These are phyloP conservation scores for Boletus sensibilis DNA, from an alignment of 768 basidiomycete species.

Conservation along the genomic window DNA sequence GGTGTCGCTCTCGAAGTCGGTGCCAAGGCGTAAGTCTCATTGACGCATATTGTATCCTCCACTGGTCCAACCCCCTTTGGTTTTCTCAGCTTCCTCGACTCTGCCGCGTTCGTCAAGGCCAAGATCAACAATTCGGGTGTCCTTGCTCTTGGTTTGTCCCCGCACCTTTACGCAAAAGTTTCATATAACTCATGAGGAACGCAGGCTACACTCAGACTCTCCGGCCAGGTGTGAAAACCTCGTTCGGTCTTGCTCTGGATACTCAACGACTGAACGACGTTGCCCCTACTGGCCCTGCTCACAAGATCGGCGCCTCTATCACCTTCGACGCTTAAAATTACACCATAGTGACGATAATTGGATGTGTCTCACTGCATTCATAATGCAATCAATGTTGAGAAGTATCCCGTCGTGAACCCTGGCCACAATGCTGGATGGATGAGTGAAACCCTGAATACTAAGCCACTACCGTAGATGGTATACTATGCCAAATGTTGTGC, in stretches of 20 bases:
- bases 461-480: background rate
- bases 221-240: conserved; percentile 88
- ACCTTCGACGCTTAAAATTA: conserved; percentile 64
- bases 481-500: background rate
- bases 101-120: conserved; percentile 91
- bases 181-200: conserved; percentile 12
- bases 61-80: background rate
- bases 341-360: conserved; percentile 19
- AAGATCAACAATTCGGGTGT: conserved; percentile 98
- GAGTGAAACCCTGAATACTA: background rate
- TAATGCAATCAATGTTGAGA: conserved; percentile 15
- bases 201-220: conserved; percentile 89
- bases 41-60: background rate
- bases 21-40: conserved; percentile 76
- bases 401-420: background rate
- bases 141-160: conserved; percentile 67
- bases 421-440: background rate
- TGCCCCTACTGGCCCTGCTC: conserved; percentile 60
- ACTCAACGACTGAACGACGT: conserved; percentile 86
- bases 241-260: conserved; percentile 94
- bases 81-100: conserved; percentile 67
- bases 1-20: conserved; percentile 93
- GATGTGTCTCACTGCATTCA: conserved; percentile 10
- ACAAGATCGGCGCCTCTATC: conserved; percentile 82
- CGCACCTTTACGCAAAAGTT: background rate